Evolutionary conservation across 495 filamentous ascomycete genomes (phyloP).

Genomic region (Penicillium cosmopolitanum): DNA sequence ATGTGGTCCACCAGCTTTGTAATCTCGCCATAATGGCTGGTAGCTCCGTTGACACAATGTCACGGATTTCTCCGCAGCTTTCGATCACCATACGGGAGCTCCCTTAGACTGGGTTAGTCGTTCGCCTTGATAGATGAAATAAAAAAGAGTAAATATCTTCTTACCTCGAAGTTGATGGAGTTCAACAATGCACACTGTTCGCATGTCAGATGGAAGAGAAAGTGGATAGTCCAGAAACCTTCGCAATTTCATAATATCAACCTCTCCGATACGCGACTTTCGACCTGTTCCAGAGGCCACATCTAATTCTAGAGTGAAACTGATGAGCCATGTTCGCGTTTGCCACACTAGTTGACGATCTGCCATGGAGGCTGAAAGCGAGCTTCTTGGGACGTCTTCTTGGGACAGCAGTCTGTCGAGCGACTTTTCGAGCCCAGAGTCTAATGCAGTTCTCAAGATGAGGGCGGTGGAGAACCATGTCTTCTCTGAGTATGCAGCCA

Average conservation of each 20-base stretch:
- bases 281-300: slow-evolving; percentile 48
- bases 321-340: slow-evolving; percentile 47
- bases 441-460: slow-evolving; percentile 46
- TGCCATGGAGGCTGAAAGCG: slow-evolving; percentile 43
- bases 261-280: slow-evolving; percentile 47
- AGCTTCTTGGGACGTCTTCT: slow-evolving; percentile 41
- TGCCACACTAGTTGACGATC: slow-evolving; percentile 49
- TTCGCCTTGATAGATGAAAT: background rate
- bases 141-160: background rate
- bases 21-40: slow-evolving; percentile 42
- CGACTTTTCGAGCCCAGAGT: slow-evolving; percentile 48
- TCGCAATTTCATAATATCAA: slow-evolving; percentile 42
- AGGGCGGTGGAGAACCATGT: slow-evolving; percentile 51
- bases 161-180: slow-evolving; percentile 46
- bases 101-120: slow-evolving; percentile 19
- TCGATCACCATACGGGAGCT: slow-evolving; percentile 40
- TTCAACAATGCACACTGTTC: slow-evolving; percentile 47
- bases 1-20: slow-evolving; percentile 45
- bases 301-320: slow-evolving; percentile 46
- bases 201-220: slow-evolving; percentile 46
- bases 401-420: slow-evolving; percentile 43
- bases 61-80: slow-evolving; percentile 28
- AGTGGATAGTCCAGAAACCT: slow-evolving; percentile 48
- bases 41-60: slow-evolving; percentile 38
- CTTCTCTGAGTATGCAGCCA: slow-evolving; percentile 50